Conservation (phyloP, 1,284 basidiomycete genomes). For the Rhodotorula sp. region DNA sequence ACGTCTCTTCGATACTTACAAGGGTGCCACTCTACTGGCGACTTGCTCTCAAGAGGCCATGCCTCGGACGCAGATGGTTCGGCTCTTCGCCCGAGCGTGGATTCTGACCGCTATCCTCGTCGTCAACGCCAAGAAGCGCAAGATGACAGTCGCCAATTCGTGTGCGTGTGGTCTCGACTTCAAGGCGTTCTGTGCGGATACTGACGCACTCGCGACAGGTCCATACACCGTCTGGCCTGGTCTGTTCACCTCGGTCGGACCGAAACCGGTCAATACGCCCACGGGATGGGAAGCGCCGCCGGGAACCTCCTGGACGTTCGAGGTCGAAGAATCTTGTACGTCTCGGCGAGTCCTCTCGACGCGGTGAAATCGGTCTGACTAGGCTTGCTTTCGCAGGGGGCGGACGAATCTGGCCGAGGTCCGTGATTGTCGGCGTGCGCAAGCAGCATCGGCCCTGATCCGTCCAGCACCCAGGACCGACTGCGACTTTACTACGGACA, state of each 20-base stretch:
- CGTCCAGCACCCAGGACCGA: background rate
- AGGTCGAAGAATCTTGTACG: conserved; percentile 6
- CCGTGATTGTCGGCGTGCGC: background rate
- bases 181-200: background rate
- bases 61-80: background rate
- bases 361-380: background rate
- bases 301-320: conserved; percentile 12
- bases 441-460: no score
- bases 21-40: no score
- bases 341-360: rapidly evolving
- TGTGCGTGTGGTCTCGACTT: background rate
- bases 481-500: conserved; percentile 13
- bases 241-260: conserved; percentile 14
- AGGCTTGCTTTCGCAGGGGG: background rate
- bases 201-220: background rate
- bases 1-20: background rate
- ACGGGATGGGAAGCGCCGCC: conserved; percentile 29
- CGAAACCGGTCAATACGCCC: background rate
- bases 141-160: background rate
- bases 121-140: background rate
- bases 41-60: no score
- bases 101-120: background rate
- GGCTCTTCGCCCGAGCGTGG: background rate
- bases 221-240: conserved; percentile 18
- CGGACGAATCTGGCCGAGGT: background rate